phyloP scores from a whole-genome alignment of 1,284 basidiomycete genomes.

The Sparassis latifolia region DNA sequence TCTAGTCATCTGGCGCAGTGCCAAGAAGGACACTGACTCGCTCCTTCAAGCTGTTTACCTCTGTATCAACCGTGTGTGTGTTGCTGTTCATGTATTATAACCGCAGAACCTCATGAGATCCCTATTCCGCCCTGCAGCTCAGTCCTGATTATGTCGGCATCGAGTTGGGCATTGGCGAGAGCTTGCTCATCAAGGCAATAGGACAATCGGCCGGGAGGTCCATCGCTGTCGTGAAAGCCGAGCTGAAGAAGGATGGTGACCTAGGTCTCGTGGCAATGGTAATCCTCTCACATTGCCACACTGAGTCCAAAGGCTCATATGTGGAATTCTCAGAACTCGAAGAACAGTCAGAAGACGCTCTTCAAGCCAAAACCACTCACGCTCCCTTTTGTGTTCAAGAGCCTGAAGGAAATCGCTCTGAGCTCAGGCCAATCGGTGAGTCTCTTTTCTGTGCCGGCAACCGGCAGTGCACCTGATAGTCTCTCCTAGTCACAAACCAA shows the following conservation, averaged over 20 bases:
- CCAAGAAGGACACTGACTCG: constrained; percentile 58
- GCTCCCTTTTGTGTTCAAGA: constrained; percentile 82
- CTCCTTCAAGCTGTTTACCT: constrained; percentile 91
- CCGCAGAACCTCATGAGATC: background rate
- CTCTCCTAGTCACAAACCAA: constrained; percentile 75
- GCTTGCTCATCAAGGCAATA: constrained; percentile 92
- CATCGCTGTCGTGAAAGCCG: constrained; percentile 78
- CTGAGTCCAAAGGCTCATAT: background rate
- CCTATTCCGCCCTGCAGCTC: constrained; percentile 42
- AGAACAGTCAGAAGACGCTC: constrained; percentile 90
- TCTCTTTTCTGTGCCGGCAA: background rate
- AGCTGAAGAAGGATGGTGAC: constrained; percentile 92
- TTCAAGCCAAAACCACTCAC: constrained; percentile 94
- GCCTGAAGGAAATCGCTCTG: constrained; percentile 82
- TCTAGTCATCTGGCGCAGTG: constrained; percentile 83
- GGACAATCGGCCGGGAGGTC: constrained; percentile 91
- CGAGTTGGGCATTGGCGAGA: constrained; percentile 96
- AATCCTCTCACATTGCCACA: constrained; percentile 12
- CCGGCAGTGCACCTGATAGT: too few relatives aligned
- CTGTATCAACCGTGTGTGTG: constrained; percentile 88
- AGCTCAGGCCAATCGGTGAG: constrained; percentile 77
- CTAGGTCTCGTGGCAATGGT: constrained; percentile 94
- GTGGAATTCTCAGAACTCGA: constrained; percentile 61
- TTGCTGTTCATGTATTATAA: background rate
- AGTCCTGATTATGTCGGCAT: constrained; percentile 95